Evolutionary conservation across 345 rosid species (phyloP).

Genomic region (Populus nigra): DNA sequence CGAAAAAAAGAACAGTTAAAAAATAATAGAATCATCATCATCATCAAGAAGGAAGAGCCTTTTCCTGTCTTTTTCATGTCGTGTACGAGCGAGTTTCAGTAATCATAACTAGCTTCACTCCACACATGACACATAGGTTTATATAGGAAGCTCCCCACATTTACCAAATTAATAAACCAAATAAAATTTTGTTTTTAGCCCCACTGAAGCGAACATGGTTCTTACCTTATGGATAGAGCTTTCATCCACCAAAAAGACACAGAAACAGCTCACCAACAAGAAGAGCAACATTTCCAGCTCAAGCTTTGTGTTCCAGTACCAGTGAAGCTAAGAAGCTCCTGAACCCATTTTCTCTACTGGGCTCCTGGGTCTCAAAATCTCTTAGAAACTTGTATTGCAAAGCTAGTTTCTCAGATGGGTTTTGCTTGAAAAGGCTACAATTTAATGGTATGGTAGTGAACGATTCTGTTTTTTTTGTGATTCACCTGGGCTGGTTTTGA

Average conservation of each 20-base stretch:
- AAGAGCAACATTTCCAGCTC: conserved; percentile 25
- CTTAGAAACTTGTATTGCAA: conserved; percentile 30
- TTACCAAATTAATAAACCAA: background rate
- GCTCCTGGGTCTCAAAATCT: conserved; percentile 44
- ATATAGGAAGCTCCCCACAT: background rate
- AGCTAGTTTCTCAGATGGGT: conserved; percentile 35
- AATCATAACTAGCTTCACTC: conserved; percentile 28
- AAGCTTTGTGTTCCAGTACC: conserved; percentile 39
- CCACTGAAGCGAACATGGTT: conserved; percentile 34
- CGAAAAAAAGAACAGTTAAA: background rate
- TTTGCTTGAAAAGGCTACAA: conserved; percentile 32
- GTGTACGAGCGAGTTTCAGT: conserved; percentile 44
- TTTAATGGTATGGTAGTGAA: conserved; percentile 41
- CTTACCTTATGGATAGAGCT: conserved; percentile 45
- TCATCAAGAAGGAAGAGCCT: conserved; percentile 15
- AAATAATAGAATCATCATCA: background rate
- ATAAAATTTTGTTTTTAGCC: conserved; percentile 4
- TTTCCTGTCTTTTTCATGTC: conserved; percentile 29
- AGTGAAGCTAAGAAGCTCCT: conserved; percentile 21
- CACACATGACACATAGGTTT: background rate
- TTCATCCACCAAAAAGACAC: conserved; percentile 46
- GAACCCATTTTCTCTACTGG: conserved; percentile 21
- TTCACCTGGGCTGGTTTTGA: conserved; percentile 30
- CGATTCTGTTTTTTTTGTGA: conserved; percentile 40
- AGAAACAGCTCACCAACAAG: conserved; percentile 27